Evolutionary conservation across 495 filamentous ascomycete species (phyloP).

Genomic region (Terfezia boudieri): DNA sequence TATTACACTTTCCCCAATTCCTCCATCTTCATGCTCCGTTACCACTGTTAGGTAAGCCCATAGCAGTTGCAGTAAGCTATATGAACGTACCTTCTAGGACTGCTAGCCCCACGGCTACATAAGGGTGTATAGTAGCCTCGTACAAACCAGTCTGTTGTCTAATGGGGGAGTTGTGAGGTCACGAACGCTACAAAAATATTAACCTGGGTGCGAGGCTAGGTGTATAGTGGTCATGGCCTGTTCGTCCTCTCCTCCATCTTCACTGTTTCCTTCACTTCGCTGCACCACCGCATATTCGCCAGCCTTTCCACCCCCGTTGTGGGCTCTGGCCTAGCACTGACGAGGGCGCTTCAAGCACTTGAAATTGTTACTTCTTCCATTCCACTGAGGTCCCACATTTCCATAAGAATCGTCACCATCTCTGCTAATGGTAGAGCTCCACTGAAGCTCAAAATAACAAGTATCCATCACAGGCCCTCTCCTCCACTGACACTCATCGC

Average conservation of each 20-base stretch:
- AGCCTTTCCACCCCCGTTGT: not conserved
- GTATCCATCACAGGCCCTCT: not conserved
- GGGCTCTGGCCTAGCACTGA: not conserved
- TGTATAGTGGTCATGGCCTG: too few relatives aligned
- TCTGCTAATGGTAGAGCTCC: not conserved
- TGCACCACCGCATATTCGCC: not conserved
- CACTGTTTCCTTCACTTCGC: not conserved
- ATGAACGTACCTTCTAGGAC: not conserved
- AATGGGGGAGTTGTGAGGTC: too few relatives aligned
- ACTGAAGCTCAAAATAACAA: not conserved
- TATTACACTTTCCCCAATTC: not conserved
- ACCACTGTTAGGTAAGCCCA: not conserved
- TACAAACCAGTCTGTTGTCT: too few relatives aligned
- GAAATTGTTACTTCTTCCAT: not conserved
- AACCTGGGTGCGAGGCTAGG: too few relatives aligned
- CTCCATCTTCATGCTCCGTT: not conserved
- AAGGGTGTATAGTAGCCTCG: not conserved
- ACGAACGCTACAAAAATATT: too few relatives aligned
- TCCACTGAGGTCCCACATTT: not conserved
- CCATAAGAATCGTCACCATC: not conserved
- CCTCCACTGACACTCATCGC: too few relatives aligned
- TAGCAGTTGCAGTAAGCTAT: not conserved
- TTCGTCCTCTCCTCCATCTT: not conserved
- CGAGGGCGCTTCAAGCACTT: not conserved
- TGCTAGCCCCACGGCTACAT: not conserved